Percentiles rank a stretch among this genome's conserved stretches.
These are phyloP conservation scores for Heterobasidion occidentale DNA, from an alignment of 1,284 basidiomycete genomes.

Conservation along the genomic window DNA sequence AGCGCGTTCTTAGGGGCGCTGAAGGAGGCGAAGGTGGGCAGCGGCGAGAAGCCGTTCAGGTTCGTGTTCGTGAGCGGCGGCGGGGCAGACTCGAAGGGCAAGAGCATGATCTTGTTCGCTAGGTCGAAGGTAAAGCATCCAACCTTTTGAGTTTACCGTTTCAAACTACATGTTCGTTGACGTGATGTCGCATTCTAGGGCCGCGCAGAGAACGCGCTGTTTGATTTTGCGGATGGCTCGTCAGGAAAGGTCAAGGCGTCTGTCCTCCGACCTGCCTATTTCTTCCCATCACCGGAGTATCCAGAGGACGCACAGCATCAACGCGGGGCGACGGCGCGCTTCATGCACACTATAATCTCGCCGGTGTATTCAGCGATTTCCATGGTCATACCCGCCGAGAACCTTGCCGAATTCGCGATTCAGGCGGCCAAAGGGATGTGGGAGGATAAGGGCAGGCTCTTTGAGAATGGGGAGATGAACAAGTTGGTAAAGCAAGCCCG, in stretches of 20 bases:
- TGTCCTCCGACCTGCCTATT: constrained; percentile 23
- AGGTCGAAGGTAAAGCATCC: constrained; percentile 23
- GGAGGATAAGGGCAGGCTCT: constrained; percentile 8
- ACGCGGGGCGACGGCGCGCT: constrained; percentile 11
- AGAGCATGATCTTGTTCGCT: constrained; percentile 21
- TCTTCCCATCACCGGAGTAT: constrained; percentile 21
- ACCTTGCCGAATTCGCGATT: constrained; percentile 8
- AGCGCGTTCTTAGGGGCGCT: constrained; percentile 23
- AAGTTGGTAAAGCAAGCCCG: neutral
- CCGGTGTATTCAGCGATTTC: constrained; percentile 1
- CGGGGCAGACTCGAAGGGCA: constrained; percentile 22
- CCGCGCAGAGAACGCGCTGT: constrained; percentile 18
- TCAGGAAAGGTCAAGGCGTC: constrained; percentile 12
- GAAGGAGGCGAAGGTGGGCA: constrained; percentile 19
- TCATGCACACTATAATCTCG: constrained; percentile 8
- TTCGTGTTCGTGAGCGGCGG: constrained; percentile 28
- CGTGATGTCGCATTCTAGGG: constrained; percentile 14
- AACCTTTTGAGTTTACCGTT: neutral
- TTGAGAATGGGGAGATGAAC: constrained; percentile 11
- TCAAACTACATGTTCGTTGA: neutral
- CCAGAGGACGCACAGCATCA: constrained; percentile 22
- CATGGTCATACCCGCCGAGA: constrained; percentile 3
- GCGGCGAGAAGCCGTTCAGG: constrained; percentile 19
- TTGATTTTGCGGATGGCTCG: constrained; percentile 6
- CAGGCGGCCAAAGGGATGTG: constrained; percentile 10